Evolutionary conservation across 306 rosid genomes (phyloP).

Genomic region (Ziziphus jujuba): DNA sequence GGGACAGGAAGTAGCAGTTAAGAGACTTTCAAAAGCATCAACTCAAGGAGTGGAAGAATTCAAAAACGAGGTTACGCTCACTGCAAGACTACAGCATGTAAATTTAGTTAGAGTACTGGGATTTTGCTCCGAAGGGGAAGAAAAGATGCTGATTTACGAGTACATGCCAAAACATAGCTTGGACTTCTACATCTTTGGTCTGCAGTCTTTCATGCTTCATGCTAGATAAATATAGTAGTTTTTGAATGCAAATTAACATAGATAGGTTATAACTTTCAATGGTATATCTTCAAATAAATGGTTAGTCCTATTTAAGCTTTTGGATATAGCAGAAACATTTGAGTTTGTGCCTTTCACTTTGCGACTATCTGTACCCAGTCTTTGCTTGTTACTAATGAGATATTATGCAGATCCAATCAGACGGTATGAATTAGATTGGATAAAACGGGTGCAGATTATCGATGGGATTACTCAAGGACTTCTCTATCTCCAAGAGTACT

Average conservation of each 20-base stretch:
- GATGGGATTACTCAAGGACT: conserved; percentile 74
- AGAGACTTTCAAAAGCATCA: conserved; percentile 44
- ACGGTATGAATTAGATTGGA: conserved; percentile 45
- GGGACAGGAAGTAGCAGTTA: conserved; percentile 45
- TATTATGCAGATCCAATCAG: conserved; percentile 43
- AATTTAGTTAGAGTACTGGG: conserved; percentile 48
- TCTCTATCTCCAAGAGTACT: conserved; percentile 73
- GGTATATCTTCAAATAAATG: not conserved
- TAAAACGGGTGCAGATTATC: conserved; percentile 49
- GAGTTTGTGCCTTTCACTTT: not conserved
- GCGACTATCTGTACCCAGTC: not conserved
- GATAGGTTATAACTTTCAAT: not conserved
- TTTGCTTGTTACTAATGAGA: conserved; percentile 20
- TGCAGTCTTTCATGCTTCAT: not conserved
- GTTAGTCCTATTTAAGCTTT: not conserved
- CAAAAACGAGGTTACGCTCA: conserved; percentile 45
- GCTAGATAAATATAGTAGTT: not conserved
- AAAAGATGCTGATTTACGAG: conserved; percentile 44
- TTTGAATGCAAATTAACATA: not conserved
- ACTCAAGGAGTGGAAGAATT: conserved; percentile 52
- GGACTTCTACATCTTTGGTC: conserved; percentile 43
- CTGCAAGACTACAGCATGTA: conserved; percentile 49
- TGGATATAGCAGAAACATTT: not conserved
- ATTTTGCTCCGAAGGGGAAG: conserved; percentile 32
- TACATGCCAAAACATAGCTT: conserved; percentile 55